These are phyloP conservation scores for Pyrenula massariospora DNA, from an alignment of 495 filamentous ascomycete species.

Conservation along the genomic window DNA sequence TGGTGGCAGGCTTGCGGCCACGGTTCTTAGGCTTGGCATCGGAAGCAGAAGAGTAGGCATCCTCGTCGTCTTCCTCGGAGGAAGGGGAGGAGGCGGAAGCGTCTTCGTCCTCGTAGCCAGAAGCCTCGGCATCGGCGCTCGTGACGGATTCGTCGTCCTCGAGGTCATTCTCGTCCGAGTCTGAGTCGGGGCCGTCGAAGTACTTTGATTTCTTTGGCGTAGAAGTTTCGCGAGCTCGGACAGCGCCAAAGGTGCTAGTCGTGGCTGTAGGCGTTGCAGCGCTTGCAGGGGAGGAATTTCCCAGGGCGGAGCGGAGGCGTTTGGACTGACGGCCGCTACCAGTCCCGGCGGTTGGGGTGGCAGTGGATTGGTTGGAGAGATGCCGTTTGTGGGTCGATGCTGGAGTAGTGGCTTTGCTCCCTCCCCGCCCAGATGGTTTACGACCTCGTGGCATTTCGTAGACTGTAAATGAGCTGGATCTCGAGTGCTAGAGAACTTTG, in stretches of 20 bases:
- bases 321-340: slow-evolving; percentile 26
- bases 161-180: slow-evolving; percentile 19
- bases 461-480: no score
- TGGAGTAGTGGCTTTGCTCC: slow-evolving; percentile 1
- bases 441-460: not conserved
- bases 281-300: slow-evolving; percentile 10
- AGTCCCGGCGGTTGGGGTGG: slow-evolving; percentile 18
- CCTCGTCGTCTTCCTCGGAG: slow-evolving; percentile 13
- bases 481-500: no score
- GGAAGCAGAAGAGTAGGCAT: slow-evolving; percentile 9
- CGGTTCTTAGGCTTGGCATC: not conserved
- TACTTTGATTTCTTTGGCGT: slow-evolving; percentile 49
- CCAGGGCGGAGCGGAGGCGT: slow-evolving; percentile 28
- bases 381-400: slow-evolving; percentile 9
- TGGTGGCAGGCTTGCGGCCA: slow-evolving; percentile 4
- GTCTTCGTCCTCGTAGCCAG: slow-evolving; percentile 25
- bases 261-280: not conserved
- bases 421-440: not conserved
- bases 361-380: slow-evolving; percentile 8
- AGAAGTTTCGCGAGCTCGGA: slow-evolving; percentile 13
- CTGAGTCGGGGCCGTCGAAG: slow-evolving; percentile 29
- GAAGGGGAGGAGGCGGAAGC: slow-evolving; percentile 7
- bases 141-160: slow-evolving; percentile 2
- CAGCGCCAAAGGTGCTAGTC: not conserved
- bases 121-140: slow-evolving; percentile 13